Percentiles rank a stretch among this genome's conserved stretches.
phyloP scores from a whole-genome alignment of 2,329 filamentous ascomycete genomes.

The Mollisiaceae sp. region DNA sequence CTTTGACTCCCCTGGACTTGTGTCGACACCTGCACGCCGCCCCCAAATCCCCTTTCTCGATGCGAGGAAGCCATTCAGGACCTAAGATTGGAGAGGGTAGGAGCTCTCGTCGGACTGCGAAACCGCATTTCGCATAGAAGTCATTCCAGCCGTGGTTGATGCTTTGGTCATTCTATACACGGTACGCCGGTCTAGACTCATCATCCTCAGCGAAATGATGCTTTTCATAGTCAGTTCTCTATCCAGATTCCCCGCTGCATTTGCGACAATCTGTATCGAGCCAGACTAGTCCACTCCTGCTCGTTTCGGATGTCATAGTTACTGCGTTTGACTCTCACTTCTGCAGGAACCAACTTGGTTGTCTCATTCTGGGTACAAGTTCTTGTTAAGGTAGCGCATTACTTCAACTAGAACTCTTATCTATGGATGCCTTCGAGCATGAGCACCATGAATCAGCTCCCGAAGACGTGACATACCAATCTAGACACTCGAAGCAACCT shows the following conservation, averaged over 20 bases:
- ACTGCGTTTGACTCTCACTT: no score
- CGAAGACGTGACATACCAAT: no score
- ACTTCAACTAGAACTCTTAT: no score
- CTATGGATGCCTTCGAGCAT: no score
- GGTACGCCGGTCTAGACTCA: background rate
- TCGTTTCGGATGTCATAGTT: background rate
- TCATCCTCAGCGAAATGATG: background rate
- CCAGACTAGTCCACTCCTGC: background rate
- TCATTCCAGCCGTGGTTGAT: background rate
- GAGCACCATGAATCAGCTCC: no score
- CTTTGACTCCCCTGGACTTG: conserved; percentile 8
- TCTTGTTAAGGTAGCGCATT: no score
- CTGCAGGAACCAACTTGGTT: no score
- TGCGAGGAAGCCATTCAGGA: background rate
- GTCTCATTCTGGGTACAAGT: no score
- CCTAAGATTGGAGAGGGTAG: background rate
- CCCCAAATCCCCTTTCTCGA: background rate
- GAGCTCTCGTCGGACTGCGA: background rate
- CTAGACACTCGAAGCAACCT: no score
- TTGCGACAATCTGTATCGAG: background rate
- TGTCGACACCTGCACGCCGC: background rate
- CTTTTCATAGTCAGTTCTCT: background rate
- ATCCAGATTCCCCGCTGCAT: background rate
- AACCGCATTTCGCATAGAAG: background rate
- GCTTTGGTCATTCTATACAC: background rate